Base-by-base conservation (phyloP, 441 rosid genomes). In the Mallotus japonicus region DNA sequence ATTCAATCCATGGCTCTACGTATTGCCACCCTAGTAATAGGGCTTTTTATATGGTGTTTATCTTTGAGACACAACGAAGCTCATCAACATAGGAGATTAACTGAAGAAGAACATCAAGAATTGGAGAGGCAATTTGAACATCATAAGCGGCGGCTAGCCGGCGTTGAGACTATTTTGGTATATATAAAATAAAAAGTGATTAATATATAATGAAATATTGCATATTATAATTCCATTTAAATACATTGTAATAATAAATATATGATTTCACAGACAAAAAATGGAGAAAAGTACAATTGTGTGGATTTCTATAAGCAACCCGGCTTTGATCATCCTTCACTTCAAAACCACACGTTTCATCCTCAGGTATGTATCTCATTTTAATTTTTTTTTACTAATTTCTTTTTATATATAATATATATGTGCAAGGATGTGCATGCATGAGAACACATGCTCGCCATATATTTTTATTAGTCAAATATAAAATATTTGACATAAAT, bases 261-360 rank as follows among this genome's bases (percentile, higher is more conserved):
- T 17, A 44, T 42, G 16, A 19, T 6, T 22, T 50, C 1, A 37
- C 71, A 80, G 78, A 71, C 71, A 1, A 62, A 56, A 50, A 9
- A 73, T 62, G 83, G 80, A 55, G 78, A 74, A 22, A 7, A 6
- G 37, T 77, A 74, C 8, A 74, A 77, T 19, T 74, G 80, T 8
- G 56, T 80, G 1, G 71, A 80, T 61, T 77, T 77, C 69, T 58
- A 80, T 67, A 11, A 50, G 17, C 81, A 81, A 54, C 77, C 77
- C 0, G 81, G 79, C 0, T 81, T 78, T 28, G 64, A 81, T 55
- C 75, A 81, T 60, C 84, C 81, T n/a, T 44, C 55, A 3, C 40
- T 78, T 12, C 69, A 56, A 42, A 72, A 81, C 58, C 77, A 65
- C 9, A 57, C 40, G 0, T 67, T 54, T 20, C 63, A 76, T 69